Evolutionary conservation across 139 green algal genomes (phyloP).

Genomic region (Diplosphaera chodatii): DNA sequence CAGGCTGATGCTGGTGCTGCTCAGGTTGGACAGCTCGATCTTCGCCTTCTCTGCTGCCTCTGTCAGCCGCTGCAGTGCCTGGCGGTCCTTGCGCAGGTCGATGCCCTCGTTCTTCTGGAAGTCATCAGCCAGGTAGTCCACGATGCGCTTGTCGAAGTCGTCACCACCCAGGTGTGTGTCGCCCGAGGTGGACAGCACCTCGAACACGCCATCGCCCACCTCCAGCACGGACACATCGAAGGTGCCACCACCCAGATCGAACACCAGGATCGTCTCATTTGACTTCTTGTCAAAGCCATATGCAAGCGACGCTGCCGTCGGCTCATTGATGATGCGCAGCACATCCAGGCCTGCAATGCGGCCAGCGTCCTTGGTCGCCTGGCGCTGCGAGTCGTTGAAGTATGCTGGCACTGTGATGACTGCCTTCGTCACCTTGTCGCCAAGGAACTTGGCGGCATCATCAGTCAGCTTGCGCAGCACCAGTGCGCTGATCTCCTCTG

Average conservation of each 20-base stretch:
- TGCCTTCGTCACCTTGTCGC: conserved; percentile 74
- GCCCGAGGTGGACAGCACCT: conserved; percentile 95
- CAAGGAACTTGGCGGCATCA: conserved; percentile 75
- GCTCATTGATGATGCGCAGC: conserved; percentile 99
- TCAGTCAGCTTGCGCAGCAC: conserved; percentile 78
- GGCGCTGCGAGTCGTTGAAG: conserved; percentile 98
- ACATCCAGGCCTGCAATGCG: conserved; percentile 96
- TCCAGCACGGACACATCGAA: conserved; percentile 97
- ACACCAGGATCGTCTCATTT: conserved; percentile 99
- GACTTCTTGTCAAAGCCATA: conserved; percentile 97
- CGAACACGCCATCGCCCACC: conserved; percentile 98
- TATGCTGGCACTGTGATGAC: conserved; percentile 99
- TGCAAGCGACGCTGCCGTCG: conserved; percentile 93
- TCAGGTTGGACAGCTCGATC: conserved; percentile 84
- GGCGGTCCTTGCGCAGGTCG: conserved; percentile 93
- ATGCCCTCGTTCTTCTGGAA: conserved; percentile 90
- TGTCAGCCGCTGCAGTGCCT: conserved; percentile 86
- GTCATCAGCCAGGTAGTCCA: conserved; percentile 91
- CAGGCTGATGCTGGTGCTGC: conserved; percentile 87
- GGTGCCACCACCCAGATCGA: conserved; percentile 97
- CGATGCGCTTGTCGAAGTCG: conserved; percentile 99
- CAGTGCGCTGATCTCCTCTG: conserved; percentile 94
- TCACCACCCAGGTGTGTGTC: conserved; percentile 98
- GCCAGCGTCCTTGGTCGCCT: conserved; percentile 88
- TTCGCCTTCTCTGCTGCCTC: conserved; percentile 99